Evolutionary conservation across 1,284 basidiomycete genomes (phyloP).

Genomic region (Ceratobasidium sp.): DNA sequence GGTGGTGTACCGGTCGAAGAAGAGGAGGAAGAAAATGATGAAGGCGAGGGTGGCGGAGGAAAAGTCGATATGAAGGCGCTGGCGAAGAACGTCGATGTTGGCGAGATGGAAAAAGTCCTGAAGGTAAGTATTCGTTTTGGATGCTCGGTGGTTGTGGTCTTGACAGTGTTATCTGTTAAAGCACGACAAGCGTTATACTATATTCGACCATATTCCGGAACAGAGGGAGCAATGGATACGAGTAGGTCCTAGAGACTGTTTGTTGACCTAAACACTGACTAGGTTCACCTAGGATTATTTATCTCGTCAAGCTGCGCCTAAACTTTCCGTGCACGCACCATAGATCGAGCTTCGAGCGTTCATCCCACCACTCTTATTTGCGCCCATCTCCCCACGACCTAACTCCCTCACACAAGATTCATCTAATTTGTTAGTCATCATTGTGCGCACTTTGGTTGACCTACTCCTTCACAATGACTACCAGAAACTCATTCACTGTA

Average conservation of each 20-base stretch:
- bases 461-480: no score
- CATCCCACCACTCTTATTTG: no score
- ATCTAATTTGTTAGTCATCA: no score
- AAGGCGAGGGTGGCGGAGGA: slow-evolving; percentile 81
- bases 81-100: slow-evolving; percentile 84
- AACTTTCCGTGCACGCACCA: slow-evolving; percentile 49
- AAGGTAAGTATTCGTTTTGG: slow-evolving; percentile 64
- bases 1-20: slow-evolving; percentile 63
- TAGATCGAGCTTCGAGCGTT: background rate
- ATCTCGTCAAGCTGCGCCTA: slow-evolving; percentile 47
- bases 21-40: slow-evolving; percentile 65
- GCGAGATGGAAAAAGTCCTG: slow-evolving; percentile 80
- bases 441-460: no score
- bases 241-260: slow-evolving; percentile 64
- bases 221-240: slow-evolving; percentile 89
- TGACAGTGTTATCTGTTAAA: slow-evolving; percentile 55
- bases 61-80: slow-evolving; percentile 87
- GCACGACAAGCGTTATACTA: slow-evolving; percentile 90
- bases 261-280: background rate
- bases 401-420: no score
- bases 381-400: no score
- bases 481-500: no score
- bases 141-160: slow-evolving; percentile 45
- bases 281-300: slow-evolving; percentile 48
- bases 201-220: slow-evolving; percentile 89